Evolutionary conservation across 2,329 filamentous ascomycete genomes (phyloP).

Genomic region (Xylaria sp.): DNA sequence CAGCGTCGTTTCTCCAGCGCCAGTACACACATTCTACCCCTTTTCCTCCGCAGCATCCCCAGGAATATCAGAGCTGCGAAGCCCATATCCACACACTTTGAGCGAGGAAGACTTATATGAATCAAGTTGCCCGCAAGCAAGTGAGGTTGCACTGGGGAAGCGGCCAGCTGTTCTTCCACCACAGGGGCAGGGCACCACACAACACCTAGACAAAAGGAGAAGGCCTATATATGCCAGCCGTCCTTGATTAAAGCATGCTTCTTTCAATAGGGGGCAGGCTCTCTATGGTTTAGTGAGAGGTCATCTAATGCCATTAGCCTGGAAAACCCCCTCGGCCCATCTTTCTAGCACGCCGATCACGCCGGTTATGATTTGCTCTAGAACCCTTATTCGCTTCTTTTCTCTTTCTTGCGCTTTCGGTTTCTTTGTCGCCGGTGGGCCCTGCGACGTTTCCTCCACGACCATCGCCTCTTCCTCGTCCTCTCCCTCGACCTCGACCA

Average conservation of each 20-base stretch:
- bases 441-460: conserved; percentile 72
- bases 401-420: conserved; percentile 74
- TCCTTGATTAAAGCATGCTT: conserved; percentile 1
- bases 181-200: conserved; percentile 38
- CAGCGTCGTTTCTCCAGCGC: conserved; percentile 45
- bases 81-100: conserved; percentile 54
- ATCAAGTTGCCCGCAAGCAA: conserved; percentile 26
- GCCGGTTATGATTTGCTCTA: conserved; percentile 85
- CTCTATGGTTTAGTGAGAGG: conserved; percentile 18
- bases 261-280: conserved; percentile 7
- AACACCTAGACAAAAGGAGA: conserved; percentile 44
- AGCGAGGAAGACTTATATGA: conserved; percentile 53
- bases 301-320: conserved; percentile 38
- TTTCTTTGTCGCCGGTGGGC: conserved; percentile 74
- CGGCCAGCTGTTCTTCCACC: conserved; percentile 40
- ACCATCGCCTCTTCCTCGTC: conserved; percentile 61
- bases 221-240: conserved; percentile 39
- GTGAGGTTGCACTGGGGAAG: conserved; percentile 41
- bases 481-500: conserved; percentile 60
- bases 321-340: conserved; percentile 66
- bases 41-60: conserved; percentile 48
- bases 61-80: conserved; percentile 51
- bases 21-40: conserved; percentile 44
- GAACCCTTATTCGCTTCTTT: conserved; percentile 88
- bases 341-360: conserved; percentile 75